A percentile compares a stretch with the other conserved stretches of the same genome.
These are phyloP conservation scores for Fusarium bulbicola DNA, from an alignment of 2,329 filamentous ascomycete genomes.

Conservation along the genomic window DNA sequence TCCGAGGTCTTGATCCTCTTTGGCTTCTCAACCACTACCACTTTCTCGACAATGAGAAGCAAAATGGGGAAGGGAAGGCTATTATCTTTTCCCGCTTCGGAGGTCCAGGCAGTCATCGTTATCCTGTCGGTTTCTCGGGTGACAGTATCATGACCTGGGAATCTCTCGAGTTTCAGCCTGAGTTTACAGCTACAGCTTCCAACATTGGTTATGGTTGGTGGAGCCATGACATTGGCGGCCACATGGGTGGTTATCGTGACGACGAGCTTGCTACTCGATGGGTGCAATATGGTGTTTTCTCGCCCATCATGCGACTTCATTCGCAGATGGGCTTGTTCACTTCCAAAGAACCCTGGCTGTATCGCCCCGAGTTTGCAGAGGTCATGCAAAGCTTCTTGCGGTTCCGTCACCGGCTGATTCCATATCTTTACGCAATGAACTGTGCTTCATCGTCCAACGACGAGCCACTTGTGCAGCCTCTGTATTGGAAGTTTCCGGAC, in stretches of 20 bases:
- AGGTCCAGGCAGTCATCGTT: slow-evolving; percentile 70
- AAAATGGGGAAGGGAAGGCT: slow-evolving; percentile 47
- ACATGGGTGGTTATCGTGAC: slow-evolving; percentile 63
- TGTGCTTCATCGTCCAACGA: slow-evolving; percentile 53
- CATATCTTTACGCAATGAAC: slow-evolving; percentile 69
- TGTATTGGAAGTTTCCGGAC: slow-evolving; percentile 69
- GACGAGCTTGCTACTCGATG: slow-evolving; percentile 68
- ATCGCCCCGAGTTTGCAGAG: slow-evolving; percentile 54
- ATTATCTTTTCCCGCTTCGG: slow-evolving; percentile 70
- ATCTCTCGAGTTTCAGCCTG: slow-evolving; percentile 69
- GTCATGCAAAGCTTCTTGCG: slow-evolving; percentile 61
- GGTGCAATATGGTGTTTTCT: slow-evolving; percentile 70
- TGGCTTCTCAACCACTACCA: slow-evolving; percentile 74
- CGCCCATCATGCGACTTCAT: slow-evolving; percentile 69
- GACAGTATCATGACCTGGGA: slow-evolving; percentile 69
- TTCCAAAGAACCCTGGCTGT: slow-evolving; percentile 70
- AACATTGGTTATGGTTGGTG: slow-evolving; percentile 76
- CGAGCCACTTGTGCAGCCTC: slow-evolving; percentile 65
- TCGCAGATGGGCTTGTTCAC: slow-evolving; percentile 66
- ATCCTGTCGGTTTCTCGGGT: slow-evolving; percentile 72
- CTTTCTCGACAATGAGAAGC: slow-evolving; percentile 59
- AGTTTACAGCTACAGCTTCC: slow-evolving; percentile 72
- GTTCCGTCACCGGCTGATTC: slow-evolving; percentile 66
- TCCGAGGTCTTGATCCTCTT: slow-evolving; percentile 68
- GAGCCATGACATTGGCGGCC: slow-evolving; percentile 75